A percentile compares a stretch with the other conserved stretches of the same genome.
Conservation (phyloP, 805 yeast genomes). For the Wickerhamiella lipophila region DNA sequence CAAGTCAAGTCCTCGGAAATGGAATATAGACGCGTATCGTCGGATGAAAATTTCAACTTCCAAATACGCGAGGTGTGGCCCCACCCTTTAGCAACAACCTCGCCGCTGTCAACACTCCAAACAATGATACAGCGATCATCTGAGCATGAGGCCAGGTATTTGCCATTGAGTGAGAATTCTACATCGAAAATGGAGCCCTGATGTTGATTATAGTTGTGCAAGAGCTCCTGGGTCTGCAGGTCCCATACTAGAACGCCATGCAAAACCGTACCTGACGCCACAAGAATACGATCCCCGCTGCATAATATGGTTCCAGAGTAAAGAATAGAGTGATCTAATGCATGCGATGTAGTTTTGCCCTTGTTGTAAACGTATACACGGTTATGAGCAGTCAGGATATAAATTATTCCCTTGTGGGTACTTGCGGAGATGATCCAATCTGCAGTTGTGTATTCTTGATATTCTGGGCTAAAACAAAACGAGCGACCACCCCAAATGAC, state of each 20-base stretch:
- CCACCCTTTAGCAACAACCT: constrained; percentile 70
- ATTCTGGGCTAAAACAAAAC: constrained; percentile 27
- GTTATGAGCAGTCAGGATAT: constrained; percentile 71
- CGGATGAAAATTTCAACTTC: constrained; percentile 48
- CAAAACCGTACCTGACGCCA: constrained; percentile 91
- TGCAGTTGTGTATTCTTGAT: constrained; percentile 34
- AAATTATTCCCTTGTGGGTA: constrained; percentile 30
- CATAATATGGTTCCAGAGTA: constrained; percentile 70
- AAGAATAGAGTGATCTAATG: constrained; percentile 59
- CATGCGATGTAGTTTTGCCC: not conserved
- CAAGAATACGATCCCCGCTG: constrained; percentile 32
- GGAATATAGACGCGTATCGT: constrained; percentile 38
- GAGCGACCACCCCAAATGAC: constrained; percentile 65
- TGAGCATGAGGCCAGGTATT: constrained; percentile 63
- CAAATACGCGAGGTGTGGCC: constrained; percentile 94
- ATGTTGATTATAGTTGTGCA: constrained; percentile 56
- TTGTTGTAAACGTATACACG: constrained; percentile 32
- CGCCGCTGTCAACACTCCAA: constrained; percentile 51
- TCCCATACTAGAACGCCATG: constrained; percentile 75
- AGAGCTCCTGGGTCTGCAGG: constrained; percentile 29
- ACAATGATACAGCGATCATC: constrained; percentile 83
- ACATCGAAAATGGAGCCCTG: constrained; percentile 89
- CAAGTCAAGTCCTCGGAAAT: constrained; percentile 81
- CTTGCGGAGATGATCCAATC: constrained; percentile 72
- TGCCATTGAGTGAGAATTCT: constrained; percentile 43